Conservation (phyloP, 2,329 filamentous ascomycete genomes). For the Pseudogymnoascus sp. region DNA sequence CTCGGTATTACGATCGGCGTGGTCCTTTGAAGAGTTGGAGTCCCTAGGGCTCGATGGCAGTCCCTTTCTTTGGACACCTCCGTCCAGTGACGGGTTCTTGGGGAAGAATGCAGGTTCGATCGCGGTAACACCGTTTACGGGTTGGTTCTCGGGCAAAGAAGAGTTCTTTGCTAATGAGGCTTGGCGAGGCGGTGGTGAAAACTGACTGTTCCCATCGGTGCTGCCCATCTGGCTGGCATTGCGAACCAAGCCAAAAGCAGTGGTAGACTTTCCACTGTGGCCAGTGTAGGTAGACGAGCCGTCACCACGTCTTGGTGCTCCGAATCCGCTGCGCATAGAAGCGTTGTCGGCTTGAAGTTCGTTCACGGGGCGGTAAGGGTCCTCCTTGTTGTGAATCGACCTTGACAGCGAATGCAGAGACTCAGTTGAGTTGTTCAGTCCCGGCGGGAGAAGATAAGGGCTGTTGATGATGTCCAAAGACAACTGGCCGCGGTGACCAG, state of each 20-base stretch:
- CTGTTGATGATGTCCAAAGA: conserved; percentile 64
- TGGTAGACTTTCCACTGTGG: neutral
- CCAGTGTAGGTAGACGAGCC: conserved; percentile 39
- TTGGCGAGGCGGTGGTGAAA: conserved; percentile 22
- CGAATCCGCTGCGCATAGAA: conserved; percentile 47
- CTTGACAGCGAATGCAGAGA: conserved; percentile 81
- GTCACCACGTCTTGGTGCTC: conserved; percentile 29
- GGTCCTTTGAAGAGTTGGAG: conserved; percentile 14
- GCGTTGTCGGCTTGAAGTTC: conserved; percentile 47
- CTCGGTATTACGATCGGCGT: neutral
- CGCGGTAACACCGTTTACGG: too few species aligned
- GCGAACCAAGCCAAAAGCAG: neutral
- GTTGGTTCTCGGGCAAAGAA: conserved; percentile 22
- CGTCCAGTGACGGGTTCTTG: conserved; percentile 7
- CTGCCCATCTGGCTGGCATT: neutral
- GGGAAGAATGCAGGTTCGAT: conserved; percentile 17
- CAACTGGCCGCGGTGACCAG: conserved; percentile 41
- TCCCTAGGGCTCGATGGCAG: conserved; percentile 10
- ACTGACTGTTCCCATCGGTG: conserved; percentile 25
- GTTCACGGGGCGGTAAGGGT: conserved; percentile 68
- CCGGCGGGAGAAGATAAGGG: conserved; percentile 89
- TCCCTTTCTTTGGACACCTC: conserved; percentile 3
- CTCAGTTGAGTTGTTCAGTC: conserved; percentile 69
- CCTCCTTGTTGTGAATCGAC: conserved; percentile 65
- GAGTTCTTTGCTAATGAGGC: conserved; percentile 28